These are phyloP conservation scores for Cavenderia fasciculata DNA, from an alignment of 78 protist genomes.

Conservation along the genomic window DNA sequence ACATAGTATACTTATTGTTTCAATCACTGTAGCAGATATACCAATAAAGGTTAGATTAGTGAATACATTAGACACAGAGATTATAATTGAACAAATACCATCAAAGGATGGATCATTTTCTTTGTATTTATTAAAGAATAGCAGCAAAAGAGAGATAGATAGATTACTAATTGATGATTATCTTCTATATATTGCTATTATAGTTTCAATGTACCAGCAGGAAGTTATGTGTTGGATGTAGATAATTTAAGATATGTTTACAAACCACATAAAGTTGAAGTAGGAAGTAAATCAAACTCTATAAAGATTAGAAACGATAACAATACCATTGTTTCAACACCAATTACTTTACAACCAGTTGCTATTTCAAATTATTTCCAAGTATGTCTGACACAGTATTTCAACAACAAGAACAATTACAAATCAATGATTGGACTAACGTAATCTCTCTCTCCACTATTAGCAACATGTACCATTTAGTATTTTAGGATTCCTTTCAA, in stretches of 20 bases:
- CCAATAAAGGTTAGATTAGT: not conserved
- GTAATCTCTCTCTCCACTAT: too few relatives aligned
- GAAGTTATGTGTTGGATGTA: conserved; percentile 34
- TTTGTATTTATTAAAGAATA: conserved; percentile 16
- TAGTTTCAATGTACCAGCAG: conserved; percentile 44
- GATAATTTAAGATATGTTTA: conserved; percentile 13
- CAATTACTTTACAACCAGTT: conserved; percentile 28
- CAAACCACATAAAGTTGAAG: conserved; percentile 14
- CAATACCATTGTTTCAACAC: conserved; percentile 25
- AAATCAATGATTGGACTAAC: not conserved
- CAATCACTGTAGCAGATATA: too few relatives aligned
- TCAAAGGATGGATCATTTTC: conserved; percentile 21
- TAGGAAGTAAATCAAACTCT: not conserved
- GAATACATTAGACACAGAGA: not conserved
- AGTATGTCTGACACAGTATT: not conserved
- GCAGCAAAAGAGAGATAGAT: not conserved
- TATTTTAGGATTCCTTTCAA: conserved; percentile 12
- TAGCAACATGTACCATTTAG: conserved; percentile 70
- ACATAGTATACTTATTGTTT: too few relatives aligned
- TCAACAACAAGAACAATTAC: not conserved
- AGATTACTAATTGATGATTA: not conserved
- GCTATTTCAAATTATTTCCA: not conserved
- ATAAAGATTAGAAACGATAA: conserved; percentile 22
- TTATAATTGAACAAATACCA: conserved; percentile 16
- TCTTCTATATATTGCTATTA: not conserved